Evolutionary conservation across 176 grass and related monocot genomes (phyloP).

Genomic region (Paspalum notatum): DNA sequence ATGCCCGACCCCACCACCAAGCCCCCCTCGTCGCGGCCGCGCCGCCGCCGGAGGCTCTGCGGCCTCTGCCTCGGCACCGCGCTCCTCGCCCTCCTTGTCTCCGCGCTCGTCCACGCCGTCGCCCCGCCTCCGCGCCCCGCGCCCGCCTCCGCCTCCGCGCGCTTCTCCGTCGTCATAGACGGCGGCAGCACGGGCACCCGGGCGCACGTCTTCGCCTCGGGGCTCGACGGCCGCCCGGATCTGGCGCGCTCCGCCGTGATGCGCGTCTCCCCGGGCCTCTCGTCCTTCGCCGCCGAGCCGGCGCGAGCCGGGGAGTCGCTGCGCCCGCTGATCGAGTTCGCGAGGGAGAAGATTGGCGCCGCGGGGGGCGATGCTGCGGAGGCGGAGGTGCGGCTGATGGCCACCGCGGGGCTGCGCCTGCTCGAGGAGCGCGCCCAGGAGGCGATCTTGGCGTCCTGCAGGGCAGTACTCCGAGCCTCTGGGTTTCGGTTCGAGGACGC

Average conservation of each 20-base stretch:
- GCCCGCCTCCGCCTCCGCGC: not conserved
- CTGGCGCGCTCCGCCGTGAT: conserved; percentile 65
- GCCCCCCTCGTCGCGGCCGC: conserved; percentile 33
- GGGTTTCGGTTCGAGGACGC: conserved; percentile 73
- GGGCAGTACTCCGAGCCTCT: conserved; percentile 57
- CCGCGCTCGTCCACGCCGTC: conserved; percentile 43
- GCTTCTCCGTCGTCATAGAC: conserved; percentile 77
- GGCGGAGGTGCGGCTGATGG: conserved; percentile 85
- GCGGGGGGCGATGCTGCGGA: conserved; percentile 30
- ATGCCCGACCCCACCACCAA: conserved; percentile 51
- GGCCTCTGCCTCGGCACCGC: conserved; percentile 53
- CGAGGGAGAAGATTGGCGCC: conserved; percentile 47
- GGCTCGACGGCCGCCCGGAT: conserved; percentile 64
- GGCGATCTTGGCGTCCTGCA: conserved; percentile 71
- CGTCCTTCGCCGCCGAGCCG: conserved; percentile 61
- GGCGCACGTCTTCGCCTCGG: conserved; percentile 70
- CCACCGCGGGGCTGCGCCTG: conserved; percentile 78
- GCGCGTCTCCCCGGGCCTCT: conserved; percentile 74
- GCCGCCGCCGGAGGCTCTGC: conserved; percentile 44
- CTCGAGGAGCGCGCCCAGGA: conserved; percentile 51
- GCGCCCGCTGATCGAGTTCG: conserved; percentile 58
- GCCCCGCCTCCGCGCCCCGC: not conserved
- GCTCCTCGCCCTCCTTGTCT: conserved; percentile 45
- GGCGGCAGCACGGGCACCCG: conserved; percentile 82
- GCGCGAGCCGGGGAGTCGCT: conserved; percentile 57